A percentile compares a stretch with the other conserved stretches of the same genome.
phyloP scores from a whole-genome alignment of 257 asterid species.

The Asclepias syriaca region DNA sequence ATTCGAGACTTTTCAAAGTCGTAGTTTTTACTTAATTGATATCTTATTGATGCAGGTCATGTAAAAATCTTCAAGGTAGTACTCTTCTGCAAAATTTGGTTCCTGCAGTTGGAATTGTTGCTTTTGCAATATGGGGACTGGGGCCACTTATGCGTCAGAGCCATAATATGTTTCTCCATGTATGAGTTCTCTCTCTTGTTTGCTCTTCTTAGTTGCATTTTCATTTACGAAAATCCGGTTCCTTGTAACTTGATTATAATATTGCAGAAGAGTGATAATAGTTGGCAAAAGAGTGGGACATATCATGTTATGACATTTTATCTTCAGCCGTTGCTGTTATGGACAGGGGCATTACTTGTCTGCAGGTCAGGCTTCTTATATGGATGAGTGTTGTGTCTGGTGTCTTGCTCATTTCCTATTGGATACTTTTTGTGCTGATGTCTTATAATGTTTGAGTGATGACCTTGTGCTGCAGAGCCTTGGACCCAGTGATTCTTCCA shows the following conservation, averaged over 20 bases:
- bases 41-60: slow-evolving; percentile 47
- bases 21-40: not conserved
- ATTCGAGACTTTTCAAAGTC: not conserved
- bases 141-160: slow-evolving; percentile 63
- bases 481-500: slow-evolving; percentile 81
- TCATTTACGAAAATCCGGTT: slow-evolving; percentile 4
- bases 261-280: slow-evolving; percentile 65
- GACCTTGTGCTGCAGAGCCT: slow-evolving; percentile 50
- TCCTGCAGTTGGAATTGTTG: slow-evolving; percentile 67
- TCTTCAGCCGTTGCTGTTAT: slow-evolving; percentile 75
- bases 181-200: slow-evolving; percentile 25
- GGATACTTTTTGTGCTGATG: not conserved
- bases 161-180: slow-evolving; percentile 60
- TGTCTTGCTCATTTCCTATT: not conserved
- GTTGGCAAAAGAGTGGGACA: slow-evolving; percentile 80
- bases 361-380: slow-evolving; percentile 67
- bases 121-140: slow-evolving; percentile 86
- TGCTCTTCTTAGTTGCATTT: slow-evolving; percentile 18
- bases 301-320: slow-evolving; percentile 66
- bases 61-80: slow-evolving; percentile 47
- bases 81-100: slow-evolving; percentile 52
- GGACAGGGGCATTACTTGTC: slow-evolving; percentile 72
- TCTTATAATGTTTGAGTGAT: not conserved
- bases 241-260: slow-evolving; percentile 23
- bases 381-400: slow-evolving; percentile 5